A percentile compares a stretch with the other conserved stretches of the same genome.
phyloP scores from a whole-genome alignment of 305 asterid species.

The Rubia peregrina region DNA sequence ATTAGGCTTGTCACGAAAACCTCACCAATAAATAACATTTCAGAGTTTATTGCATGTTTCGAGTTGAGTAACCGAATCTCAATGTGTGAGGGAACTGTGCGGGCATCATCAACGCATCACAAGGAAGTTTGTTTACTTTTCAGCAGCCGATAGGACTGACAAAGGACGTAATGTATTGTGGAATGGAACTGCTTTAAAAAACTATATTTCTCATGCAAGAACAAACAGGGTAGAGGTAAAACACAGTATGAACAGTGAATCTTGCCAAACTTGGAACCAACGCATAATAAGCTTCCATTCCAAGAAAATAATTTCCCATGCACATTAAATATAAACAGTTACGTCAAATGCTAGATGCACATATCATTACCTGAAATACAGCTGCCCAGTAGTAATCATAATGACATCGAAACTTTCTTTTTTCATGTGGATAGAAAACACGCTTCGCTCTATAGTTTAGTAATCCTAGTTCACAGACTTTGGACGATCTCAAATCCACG shows the following conservation, averaged over 20 bases:
- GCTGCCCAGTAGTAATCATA: conserved; percentile 98
- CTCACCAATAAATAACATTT: background rate
- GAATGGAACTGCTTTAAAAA: too few relatives aligned
- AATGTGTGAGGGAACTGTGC: background rate
- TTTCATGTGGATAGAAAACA: conserved; percentile 66
- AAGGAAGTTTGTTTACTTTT: background rate
- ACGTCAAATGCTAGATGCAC: conserved; percentile 1
- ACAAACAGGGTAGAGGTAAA: background rate
- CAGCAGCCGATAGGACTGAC: background rate
- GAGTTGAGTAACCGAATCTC: background rate
- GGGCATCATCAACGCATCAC: background rate
- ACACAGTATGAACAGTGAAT: background rate
- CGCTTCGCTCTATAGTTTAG: conserved; percentile 75
- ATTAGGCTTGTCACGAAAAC: background rate
- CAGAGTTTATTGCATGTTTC: background rate
- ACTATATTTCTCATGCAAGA: background rate
- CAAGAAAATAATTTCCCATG: background rate
- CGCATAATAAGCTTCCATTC: background rate
- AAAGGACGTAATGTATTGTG: background rate
- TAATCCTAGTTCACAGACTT: conserved; percentile 90
- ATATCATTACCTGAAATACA: conserved; percentile 64
- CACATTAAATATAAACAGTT: background rate
- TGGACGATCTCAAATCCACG: conserved; percentile 89
- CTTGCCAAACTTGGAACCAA: background rate
- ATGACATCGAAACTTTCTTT: conserved; percentile 72